Evolutionary conservation across 345 rosid genomes (phyloP).

Genomic region (Leavenworthia alabamica): DNA sequence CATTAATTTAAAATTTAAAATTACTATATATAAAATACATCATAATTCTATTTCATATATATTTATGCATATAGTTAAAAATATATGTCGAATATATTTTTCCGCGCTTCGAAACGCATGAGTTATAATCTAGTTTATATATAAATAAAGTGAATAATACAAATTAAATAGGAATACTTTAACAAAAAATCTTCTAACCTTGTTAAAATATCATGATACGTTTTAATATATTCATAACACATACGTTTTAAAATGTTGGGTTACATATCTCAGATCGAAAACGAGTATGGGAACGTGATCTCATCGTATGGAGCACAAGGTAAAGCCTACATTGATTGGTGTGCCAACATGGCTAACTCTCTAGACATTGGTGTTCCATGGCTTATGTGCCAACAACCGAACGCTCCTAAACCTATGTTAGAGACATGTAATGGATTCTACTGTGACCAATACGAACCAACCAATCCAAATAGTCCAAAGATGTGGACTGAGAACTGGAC

Average conservation of each 20-base stretch:
- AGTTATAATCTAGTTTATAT: too few species aligned
- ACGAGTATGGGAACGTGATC: constrained; percentile 69
- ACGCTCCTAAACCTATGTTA: constrained; percentile 57
- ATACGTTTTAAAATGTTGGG: neutral
- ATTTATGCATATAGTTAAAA: too few species aligned
- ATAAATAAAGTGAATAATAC: too few species aligned
- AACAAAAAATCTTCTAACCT: too few species aligned
- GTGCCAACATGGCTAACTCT: constrained; percentile 58
- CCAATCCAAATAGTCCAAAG: constrained; percentile 37
- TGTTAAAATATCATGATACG: neutral
- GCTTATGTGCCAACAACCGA: constrained; percentile 69
- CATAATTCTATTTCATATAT: too few species aligned
- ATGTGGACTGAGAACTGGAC: constrained; percentile 76
- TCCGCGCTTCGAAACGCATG: too few species aligned
- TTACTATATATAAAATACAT: too few species aligned
- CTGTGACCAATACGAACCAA: constrained; percentile 40
- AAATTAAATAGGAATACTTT: too few species aligned
- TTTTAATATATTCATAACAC: neutral
- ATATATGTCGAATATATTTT: too few species aligned
- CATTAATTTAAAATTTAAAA: too few species aligned
- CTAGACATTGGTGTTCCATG: constrained; percentile 67
- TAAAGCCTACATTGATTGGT: constrained; percentile 58
- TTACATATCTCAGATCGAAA: constrained; percentile 49
- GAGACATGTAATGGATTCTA: constrained; percentile 55
- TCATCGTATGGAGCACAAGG: constrained; percentile 48